Evolutionary conservation across 352 stramenopile genomes (phyloP), one percentile per base, ranked within the genome.

Genomic region (Phytophthora palmivora): DNA sequence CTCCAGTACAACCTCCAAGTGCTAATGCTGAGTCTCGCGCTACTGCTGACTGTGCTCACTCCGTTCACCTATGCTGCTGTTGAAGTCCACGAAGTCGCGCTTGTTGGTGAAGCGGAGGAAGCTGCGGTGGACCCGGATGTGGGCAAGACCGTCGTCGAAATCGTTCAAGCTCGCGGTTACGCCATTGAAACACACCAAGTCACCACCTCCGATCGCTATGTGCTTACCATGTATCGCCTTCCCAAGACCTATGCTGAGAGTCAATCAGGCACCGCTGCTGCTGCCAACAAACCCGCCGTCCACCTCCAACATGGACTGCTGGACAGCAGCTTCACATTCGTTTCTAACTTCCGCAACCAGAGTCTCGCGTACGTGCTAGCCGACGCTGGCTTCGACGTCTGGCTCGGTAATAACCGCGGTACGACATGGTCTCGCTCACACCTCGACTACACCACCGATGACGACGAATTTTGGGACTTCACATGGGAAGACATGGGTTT

Each of bases 321-420:
- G 2, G 78, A 85, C 53, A 85, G 75, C 58, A 82, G 72, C 57
- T 88, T 71, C 63, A 75, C 78, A 37, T 88, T 68, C n/a, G 73
- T 85, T 15, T 53, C 70, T 37, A 88, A 88, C 63, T 88, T 67
- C 68, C 70, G 74, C 19, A 78, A 55, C 12, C 78, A 88, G 55
- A 85, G 76, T 43, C 51, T 88, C 19, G 75, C 75, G 19, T 88
- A 72, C 57, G 19, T 88, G 26, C 57, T 88, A 22, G 76, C 75
- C 0, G 78, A 88, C 32, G 75, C 72, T 16, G 78, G 78, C 1
- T 88, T 79, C 49, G 78, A 85, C 21, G 78, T 88, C 18, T 88
- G 78, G 76, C 72, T 88, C 19, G 79, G 76, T 34, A 88, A 86
- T 63, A 86, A 88, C 63, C 76, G 76, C 34, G 79, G 76, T 48